Evolutionary conservation across 2,329 filamentous ascomycete genomes (phyloP).

Genomic region (Xylaria digitata): DNA sequence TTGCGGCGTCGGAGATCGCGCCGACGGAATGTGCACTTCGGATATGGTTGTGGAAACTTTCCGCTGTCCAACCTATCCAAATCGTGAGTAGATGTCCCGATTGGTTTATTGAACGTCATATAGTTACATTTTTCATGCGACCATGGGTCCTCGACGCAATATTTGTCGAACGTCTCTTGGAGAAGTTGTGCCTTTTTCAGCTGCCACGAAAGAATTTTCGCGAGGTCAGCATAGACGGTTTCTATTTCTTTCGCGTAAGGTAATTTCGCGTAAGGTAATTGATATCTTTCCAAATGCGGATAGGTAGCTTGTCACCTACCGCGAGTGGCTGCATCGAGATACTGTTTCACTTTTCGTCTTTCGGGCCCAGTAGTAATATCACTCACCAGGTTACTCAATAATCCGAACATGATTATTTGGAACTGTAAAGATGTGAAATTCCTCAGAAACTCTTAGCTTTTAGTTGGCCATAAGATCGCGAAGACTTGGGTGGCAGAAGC

Average conservation of each 20-base stretch:
- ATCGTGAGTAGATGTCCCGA: not conserved
- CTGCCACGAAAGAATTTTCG: slow-evolving; percentile 3
- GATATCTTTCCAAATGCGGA: no score
- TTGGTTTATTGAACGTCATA: not conserved
- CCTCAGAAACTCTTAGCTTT: no score
- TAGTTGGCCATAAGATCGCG: no score
- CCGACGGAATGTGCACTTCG: not conserved
- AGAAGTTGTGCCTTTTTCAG: slow-evolving; percentile 2
- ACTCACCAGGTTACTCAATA: no score
- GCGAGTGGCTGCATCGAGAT: slow-evolving; percentile 18
- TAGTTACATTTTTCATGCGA: slow-evolving; percentile 16
- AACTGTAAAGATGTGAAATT: no score
- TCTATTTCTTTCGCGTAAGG: slow-evolving; percentile 4
- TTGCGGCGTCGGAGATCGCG: slow-evolving; percentile 13
- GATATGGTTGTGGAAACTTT: slow-evolving; percentile 24
- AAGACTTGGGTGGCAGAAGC: no score
- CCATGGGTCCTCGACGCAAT: slow-evolving; percentile 12
- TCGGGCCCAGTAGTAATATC: no score
- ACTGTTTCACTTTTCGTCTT: not conserved
- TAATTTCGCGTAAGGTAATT: not conserved
- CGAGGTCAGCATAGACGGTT: slow-evolving; percentile 8
- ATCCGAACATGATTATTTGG: no score
- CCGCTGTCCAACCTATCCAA: slow-evolving; percentile 13
- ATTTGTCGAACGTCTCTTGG: slow-evolving; percentile 16
- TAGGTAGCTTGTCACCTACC: slow-evolving; percentile 2